A percentile compares a stretch with the other conserved stretches of the same genome.
phyloP scores from a whole-genome alignment of 768 basidiomycete species.

The Paxillus involutus region DNA sequence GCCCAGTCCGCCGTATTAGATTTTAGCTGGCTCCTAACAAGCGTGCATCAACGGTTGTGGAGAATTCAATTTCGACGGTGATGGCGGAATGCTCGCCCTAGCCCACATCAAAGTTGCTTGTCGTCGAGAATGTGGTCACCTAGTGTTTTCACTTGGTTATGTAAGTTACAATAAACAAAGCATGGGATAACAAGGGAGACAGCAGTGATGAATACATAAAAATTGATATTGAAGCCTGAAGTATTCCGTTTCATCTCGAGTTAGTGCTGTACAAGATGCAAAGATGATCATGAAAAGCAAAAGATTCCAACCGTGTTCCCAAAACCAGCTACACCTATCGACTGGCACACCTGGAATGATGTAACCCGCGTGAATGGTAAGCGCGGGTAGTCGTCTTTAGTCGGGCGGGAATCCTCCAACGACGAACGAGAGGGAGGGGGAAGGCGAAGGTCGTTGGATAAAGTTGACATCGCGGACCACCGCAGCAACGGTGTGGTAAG shows the following conservation, averaged over 20 bases:
- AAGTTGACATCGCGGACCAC: constrained; percentile 49
- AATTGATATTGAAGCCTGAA: constrained; percentile 4
- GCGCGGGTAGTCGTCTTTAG: constrained; percentile 41
- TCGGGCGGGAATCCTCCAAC: neutral
- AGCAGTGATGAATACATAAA: constrained; percentile 16
- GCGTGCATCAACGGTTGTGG: no score
- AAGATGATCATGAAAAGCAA: constrained; percentile 21
- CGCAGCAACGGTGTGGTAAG: constrained; percentile 47
- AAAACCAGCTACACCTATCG: constrained; percentile 66
- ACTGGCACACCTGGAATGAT: constrained; percentile 50
- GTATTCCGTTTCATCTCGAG: neutral
- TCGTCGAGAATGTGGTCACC: neutral
- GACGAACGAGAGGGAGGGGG: constrained; percentile 3
- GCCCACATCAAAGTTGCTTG: neutral
- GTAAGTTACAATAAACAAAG: constrained; percentile 23
- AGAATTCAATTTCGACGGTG: no score
- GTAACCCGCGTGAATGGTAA: constrained; percentile 82
- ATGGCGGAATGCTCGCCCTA: no score
- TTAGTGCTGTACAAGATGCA: neutral
- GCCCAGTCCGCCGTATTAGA: no score
- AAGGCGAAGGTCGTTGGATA: constrained; percentile 31
- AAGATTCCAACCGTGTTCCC: constrained; percentile 59
- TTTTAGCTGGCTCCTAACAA: no score
- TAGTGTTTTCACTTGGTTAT: neutral
- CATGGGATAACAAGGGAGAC: constrained; percentile 9